Percentiles rank a stretch among this genome's conserved stretches.
Evolutionary conservation across 352 stramenopile species (phyloP).

Genomic region (Phytophthora ohioensis): DNA sequence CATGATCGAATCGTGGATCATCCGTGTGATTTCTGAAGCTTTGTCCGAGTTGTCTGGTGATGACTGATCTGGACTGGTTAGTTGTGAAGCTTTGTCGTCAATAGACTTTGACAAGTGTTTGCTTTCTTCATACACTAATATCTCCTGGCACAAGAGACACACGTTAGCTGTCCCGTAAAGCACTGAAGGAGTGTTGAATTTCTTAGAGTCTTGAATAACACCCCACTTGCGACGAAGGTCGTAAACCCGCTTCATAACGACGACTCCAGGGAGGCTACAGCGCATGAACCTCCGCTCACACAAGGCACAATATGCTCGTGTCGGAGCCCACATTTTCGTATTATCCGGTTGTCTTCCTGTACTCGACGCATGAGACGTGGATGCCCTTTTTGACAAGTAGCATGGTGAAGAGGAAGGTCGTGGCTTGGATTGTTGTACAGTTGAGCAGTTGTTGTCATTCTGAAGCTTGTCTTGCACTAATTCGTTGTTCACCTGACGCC

Average conservation of each 20-base stretch:
- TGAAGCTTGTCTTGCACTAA: not conserved
- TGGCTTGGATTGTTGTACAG: slow-evolving; percentile 12
- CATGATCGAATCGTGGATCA: slow-evolving; percentile 54
- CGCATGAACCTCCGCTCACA: slow-evolving; percentile 61
- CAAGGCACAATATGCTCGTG: slow-evolving; percentile 44
- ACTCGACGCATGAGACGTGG: not conserved
- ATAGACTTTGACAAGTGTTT: not conserved
- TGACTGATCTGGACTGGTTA: not conserved
- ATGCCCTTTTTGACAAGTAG: slow-evolving; percentile 32
- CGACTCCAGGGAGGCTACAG: slow-evolving; percentile 45
- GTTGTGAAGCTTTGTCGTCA: not conserved
- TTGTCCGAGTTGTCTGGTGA: not conserved
- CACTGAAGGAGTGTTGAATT: slow-evolving; percentile 44
- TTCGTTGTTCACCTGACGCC: not conserved
- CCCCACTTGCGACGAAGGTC: slow-evolving; percentile 58
- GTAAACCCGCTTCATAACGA: slow-evolving; percentile 64
- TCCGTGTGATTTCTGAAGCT: slow-evolving; percentile 32
- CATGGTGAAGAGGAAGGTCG: slow-evolving; percentile 39
- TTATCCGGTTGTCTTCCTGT: not conserved
- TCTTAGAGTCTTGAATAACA: slow-evolving; percentile 54
- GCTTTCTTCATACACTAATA: slow-evolving; percentile 46
- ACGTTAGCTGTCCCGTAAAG: slow-evolving; percentile 53
- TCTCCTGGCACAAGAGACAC: slow-evolving; percentile 57
- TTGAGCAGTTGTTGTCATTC: not conserved
- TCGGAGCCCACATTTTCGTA: slow-evolving; percentile 38